Percentiles rank a stretch among this genome's conserved stretches.
These are phyloP conservation scores for Hypoxylon sp. DNA, from an alignment of 2,329 filamentous ascomycete genomes.

Conservation along the genomic window DNA sequence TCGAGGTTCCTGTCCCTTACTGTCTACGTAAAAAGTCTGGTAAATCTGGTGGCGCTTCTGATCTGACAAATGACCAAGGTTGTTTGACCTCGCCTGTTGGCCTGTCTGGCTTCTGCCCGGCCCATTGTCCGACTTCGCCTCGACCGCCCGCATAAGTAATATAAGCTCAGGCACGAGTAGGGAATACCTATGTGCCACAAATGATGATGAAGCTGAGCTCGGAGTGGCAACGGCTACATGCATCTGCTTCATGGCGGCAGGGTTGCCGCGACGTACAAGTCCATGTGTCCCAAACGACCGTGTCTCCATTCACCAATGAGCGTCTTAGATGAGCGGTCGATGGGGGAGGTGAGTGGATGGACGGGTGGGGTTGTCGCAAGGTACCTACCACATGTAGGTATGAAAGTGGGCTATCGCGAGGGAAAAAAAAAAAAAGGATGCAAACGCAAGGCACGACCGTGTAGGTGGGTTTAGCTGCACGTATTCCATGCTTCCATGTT, in stretches of 20 bases:
- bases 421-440: conserved; percentile 23
- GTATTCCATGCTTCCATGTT: conserved; percentile 12
- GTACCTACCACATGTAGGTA: no score
- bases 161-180: conserved; percentile 1
- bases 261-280: conserved; percentile 18
- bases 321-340: conserved; percentile 8
- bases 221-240: conserved; percentile 20
- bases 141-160: conserved; percentile 4
- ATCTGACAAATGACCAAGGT: conserved; percentile 3
- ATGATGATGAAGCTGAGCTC: conserved; percentile 15
- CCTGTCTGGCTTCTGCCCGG: no score
- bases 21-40: not conserved
- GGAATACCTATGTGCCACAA: conserved; percentile 18
- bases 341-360: conserved; percentile 24
- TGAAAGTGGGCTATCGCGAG: conserved; percentile 26
- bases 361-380: conserved; percentile 2
- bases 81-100: no score
- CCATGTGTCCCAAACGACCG: conserved; percentile 32
- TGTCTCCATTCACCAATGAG: conserved; percentile 30
- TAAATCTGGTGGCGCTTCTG: conserved; percentile 7
- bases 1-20: conserved; percentile 7
- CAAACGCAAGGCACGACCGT: conserved; percentile 40
- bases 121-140: not conserved
- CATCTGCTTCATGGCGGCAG: conserved; percentile 32
- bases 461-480: conserved; percentile 32